Conservation (phyloP, 1,139 yeast genomes). For the Tardiomyces depauwii region DNA sequence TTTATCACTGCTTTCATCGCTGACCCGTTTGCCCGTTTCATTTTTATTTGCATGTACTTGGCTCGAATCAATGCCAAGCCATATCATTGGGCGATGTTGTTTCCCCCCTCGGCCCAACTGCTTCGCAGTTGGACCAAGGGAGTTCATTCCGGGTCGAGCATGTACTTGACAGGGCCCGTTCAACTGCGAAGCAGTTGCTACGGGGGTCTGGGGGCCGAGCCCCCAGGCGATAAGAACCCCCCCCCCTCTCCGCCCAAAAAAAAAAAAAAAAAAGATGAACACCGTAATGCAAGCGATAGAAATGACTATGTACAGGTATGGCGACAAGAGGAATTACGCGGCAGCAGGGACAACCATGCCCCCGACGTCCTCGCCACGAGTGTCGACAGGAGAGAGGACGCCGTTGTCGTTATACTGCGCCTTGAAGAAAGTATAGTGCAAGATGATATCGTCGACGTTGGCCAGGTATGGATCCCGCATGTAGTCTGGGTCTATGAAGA, state of each 20-base stretch:
- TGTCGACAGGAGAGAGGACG: constrained; percentile 15
- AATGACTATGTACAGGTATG: neutral
- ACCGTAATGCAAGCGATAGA: neutral
- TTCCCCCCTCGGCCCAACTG: no score
- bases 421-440: constrained; percentile 85
- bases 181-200: no score
- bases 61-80: no score
- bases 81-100: no score
- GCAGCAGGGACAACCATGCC: neutral
- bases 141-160: no score
- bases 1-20: no score
- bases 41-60: no score
- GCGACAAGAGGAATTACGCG: constrained; percentile 1
- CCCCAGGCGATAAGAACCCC: no score
- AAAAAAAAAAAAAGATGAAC: neutral
- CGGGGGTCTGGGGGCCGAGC: no score
- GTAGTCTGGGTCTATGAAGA: constrained; percentile 96
- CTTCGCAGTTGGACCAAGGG: no score
- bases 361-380: neutral
- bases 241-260: neutral
- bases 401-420: constrained; percentile 26
- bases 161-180: no score
- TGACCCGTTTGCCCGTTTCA: no score
- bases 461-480: constrained; percentile 92
- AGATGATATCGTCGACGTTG: constrained; percentile 77